A percentile compares a stretch with the other conserved stretches of the same genome.
phyloP scores from a whole-genome alignment of 1,284 basidiomycete species.

The Irpex sp. region DNA sequence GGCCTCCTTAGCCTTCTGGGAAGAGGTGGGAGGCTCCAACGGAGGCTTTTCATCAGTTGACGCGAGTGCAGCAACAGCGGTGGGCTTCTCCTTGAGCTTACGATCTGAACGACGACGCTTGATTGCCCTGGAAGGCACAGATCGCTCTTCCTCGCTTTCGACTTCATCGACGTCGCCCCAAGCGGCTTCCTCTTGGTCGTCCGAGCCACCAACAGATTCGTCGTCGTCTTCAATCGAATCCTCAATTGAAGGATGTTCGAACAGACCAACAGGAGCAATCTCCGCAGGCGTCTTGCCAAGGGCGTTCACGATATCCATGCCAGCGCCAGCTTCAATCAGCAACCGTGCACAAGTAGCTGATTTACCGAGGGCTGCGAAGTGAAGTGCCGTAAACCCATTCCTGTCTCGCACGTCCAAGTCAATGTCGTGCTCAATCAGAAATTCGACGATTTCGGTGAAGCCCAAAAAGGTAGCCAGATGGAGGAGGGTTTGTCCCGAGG shows the following conservation, averaged over 20 bases:
- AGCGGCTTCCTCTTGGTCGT: constrained; percentile 48
- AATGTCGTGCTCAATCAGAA: constrained; percentile 71
- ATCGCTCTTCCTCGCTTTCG: constrained; percentile 36
- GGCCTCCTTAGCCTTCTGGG: constrained; percentile 22
- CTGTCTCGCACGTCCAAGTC: constrained; percentile 85
- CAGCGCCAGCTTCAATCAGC: constrained; percentile 79
- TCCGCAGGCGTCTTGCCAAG: constrained; percentile 82
- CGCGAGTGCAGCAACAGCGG: background rate
- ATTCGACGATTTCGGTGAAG: constrained; percentile 69
- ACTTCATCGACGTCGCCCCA: constrained; percentile 72
- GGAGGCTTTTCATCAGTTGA: constrained; percentile 6
- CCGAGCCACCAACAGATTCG: constrained; percentile 33
- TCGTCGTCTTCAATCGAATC: constrained; percentile 26
- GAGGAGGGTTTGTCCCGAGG: constrained; percentile 79
- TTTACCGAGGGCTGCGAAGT: constrained; percentile 77
- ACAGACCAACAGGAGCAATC: constrained; percentile 62
- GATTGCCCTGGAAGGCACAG: background rate
- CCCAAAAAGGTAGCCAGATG: constrained; percentile 86
- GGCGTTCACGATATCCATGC: constrained; percentile 70
- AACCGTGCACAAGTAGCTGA: constrained; percentile 65
- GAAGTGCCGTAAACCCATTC: constrained; percentile 89
- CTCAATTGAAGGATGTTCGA: constrained; percentile 36
- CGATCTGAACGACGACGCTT: constrained; percentile 17
- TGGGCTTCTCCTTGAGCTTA: constrained; percentile 16
- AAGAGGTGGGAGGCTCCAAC: background rate